Conservation (phyloP, 257 asterid genomes). For the Ilex aquifolium region DNA sequence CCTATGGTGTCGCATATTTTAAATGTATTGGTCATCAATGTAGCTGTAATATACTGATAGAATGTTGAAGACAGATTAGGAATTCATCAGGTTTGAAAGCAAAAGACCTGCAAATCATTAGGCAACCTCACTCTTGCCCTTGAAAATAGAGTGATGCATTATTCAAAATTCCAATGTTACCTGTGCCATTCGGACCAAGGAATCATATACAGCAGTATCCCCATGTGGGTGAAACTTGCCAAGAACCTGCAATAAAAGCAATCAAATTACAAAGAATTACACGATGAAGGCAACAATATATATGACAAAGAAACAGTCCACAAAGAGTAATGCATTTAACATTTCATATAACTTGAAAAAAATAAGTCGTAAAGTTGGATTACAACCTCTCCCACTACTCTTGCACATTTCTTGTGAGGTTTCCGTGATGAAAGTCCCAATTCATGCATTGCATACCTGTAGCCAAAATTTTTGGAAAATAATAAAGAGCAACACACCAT, state of each 20-base stretch:
- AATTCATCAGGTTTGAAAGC: background rate
- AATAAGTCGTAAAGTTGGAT: conserved; percentile 8
- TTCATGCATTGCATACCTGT: conserved; percentile 95
- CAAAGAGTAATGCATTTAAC: conserved; percentile 1
- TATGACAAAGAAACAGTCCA: background rate
- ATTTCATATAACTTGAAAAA: background rate
- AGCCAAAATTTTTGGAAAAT: conserved; percentile 5
- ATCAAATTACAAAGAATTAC: conserved; percentile 9
- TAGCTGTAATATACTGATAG: background rate
- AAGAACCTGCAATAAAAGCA: conserved; percentile 58
- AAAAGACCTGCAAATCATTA: background rate
- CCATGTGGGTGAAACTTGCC: conserved; percentile 99
- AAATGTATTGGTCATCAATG: too few relatives aligned
- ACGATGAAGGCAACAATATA: conserved; percentile 4
- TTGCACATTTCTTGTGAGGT: conserved; percentile 93
- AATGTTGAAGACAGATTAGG: background rate
- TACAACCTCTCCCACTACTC: conserved; percentile 98
- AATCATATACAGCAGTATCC: conserved; percentile 90
- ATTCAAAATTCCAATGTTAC: conserved; percentile 24
- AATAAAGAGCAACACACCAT: background rate
- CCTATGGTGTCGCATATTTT: too few relatives aligned
- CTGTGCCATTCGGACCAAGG: conserved; percentile 99
- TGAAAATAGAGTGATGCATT: background rate
- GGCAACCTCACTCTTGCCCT: background rate
- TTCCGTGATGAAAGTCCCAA: conserved; percentile 89